Evolutionary conservation across 2,329 filamentous ascomycete genomes (phyloP), one percentile per base, ranked within the genome.

Genomic region (Epichloe brachyelytri): DNA sequence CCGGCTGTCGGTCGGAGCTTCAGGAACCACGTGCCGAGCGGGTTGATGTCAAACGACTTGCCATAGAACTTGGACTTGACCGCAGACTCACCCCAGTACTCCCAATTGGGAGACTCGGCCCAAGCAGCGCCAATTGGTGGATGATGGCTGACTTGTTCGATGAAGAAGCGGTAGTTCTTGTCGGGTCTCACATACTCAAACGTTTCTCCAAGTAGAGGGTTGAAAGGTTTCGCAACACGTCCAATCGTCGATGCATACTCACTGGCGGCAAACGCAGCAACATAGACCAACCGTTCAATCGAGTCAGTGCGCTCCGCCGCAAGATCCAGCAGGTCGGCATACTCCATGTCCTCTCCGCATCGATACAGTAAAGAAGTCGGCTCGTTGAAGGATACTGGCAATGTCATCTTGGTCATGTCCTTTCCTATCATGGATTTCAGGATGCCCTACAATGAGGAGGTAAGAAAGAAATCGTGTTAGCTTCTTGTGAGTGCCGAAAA

Each of bases 371-470:
- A 74, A 5, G 93, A 97, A 0, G 93, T 98, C 0, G 93, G 93
- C 68, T 98, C 93, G 69, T 98, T 98, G 74, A 98, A 97, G 0
- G 93, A 95, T 2, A 98, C 93, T 0, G 93, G 93, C 19, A 98
- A 73, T 0, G 93, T 97, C 91, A 98, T 98, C 73, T 94, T 97
- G 38, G 93, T 97, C 93, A 98, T 97, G 64, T 98, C 93, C 67
- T 98, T 97, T 56, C 93, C 93, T 68, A 98, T 95, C 93, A 98
- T 97, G 20, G 91, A 97, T 72, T 97, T 98, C 56, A 98, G 73
- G 59, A 98, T 96, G 58, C 86, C 85, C 90, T 96, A 57, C 30
- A 45, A 38, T 22, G 17, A 30, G 1, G 5, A 14, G 17, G 17
- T 3, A 26, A 37, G 15, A 22, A 26, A 46, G 11, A 15, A 22